A percentile compares a stretch with the other conserved stretches of the same genome.
Evolutionary conservation across 345 rosid species (phyloP).

Genomic region (Geranium brycei): DNA sequence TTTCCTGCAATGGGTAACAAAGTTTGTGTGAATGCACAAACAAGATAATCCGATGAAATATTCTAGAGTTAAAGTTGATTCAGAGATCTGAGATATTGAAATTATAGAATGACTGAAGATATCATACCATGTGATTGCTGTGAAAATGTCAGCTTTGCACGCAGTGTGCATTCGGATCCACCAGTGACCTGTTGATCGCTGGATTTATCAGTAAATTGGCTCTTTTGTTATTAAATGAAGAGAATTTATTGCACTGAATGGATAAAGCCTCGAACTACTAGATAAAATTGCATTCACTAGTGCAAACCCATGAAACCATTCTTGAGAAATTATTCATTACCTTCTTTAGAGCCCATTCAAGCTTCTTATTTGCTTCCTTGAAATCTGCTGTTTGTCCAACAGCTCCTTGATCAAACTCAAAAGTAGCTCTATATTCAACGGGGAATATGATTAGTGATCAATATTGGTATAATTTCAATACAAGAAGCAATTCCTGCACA

Average conservation of each 20-base stretch:
- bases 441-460: neutral
- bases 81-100: neutral
- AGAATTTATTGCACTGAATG: neutral
- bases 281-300: neutral
- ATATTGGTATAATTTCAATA: slow-evolving; percentile 1
- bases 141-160: slow-evolving; percentile 90
- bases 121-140: slow-evolving; percentile 68
- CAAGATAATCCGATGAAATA: slow-evolving; percentile 1
- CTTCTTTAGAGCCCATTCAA: slow-evolving; percentile 93
- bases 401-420: slow-evolving; percentile 76
- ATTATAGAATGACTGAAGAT: slow-evolving; percentile 5
- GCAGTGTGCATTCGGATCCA: slow-evolving; percentile 80
- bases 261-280: neutral
- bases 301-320: slow-evolving; percentile 1
- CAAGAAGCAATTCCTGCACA: neutral
- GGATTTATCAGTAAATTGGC: slow-evolving; percentile 5
- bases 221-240: neutral
- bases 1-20: slow-evolving; percentile 45
- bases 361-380: slow-evolving; percentile 70
- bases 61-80: neutral
- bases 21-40: neutral
- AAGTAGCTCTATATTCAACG: slow-evolving; percentile 48
- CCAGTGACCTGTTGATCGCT: slow-evolving; percentile 57
- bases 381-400: slow-evolving; percentile 85
- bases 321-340: slow-evolving; percentile 20